A percentile compares a stretch with the other conserved stretches of the same genome.
Evolutionary conservation across 2,329 filamentous ascomycete genomes (phyloP).

Genomic region (Cryphonectria radicalis): DNA sequence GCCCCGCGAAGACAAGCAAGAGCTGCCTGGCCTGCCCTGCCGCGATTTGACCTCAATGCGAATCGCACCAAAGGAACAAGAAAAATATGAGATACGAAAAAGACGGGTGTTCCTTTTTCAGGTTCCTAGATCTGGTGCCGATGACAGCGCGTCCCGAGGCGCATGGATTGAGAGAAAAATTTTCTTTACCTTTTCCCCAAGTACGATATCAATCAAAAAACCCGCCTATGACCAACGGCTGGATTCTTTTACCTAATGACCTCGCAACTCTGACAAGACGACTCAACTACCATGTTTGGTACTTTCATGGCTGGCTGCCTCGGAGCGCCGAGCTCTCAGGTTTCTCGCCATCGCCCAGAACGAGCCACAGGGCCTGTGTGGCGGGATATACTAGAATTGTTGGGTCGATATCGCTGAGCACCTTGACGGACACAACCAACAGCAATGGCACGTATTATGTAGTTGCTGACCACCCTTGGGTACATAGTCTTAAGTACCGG

Average conservation of each 20-base stretch:
- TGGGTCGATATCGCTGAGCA: neutral
- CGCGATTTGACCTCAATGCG: neutral
- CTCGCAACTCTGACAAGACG: conserved; percentile 2
- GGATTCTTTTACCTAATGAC: conserved; percentile 37
- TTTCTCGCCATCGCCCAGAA: neutral
- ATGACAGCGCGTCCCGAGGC: neutral
- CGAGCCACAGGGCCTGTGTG: neutral
- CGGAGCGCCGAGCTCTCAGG: conserved; percentile 24
- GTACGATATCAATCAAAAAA: conserved; percentile 1
- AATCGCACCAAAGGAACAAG: neutral
- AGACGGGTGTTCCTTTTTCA: neutral
- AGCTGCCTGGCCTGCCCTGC: neutral
- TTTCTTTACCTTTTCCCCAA: neutral
- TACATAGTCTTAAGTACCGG: neutral
- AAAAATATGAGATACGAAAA: neutral
- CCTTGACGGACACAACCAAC: neutral
- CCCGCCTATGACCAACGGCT: conserved; percentile 12
- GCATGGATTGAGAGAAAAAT: conserved; percentile 1
- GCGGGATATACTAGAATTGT: neutral
- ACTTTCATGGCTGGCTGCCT: conserved; percentile 12
- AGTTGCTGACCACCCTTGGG: neutral
- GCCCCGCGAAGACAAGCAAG: too few relatives aligned
- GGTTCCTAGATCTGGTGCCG: neutral
- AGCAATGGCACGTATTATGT: neutral
- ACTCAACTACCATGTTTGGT: neutral